A percentile compares a stretch with the other conserved stretches of the same genome.
These are phyloP conservation scores for Amanita fuliginea DNA, from an alignment of 768 basidiomycete genomes.

Conservation along the genomic window DNA sequence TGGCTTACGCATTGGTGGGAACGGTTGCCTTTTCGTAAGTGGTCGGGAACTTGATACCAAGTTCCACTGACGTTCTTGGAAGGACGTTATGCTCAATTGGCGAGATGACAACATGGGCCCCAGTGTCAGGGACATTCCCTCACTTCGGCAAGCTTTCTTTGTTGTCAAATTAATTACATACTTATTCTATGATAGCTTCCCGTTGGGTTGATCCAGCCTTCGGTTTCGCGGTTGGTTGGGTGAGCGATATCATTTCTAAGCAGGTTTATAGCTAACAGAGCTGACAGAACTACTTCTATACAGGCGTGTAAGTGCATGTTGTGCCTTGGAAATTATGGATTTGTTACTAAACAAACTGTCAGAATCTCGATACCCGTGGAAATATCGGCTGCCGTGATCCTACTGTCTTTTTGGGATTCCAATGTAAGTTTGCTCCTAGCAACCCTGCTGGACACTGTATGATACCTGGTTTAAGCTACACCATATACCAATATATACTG, in stretches of 20 bases:
- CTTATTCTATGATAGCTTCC: conserved; percentile 21
- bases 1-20: conserved; percentile 55
- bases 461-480: conserved; percentile 19
- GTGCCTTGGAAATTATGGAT: background rate
- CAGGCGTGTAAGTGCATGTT: conserved; percentile 20
- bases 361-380: conserved; percentile 66
- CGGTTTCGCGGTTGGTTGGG: conserved; percentile 49
- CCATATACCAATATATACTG: conserved; percentile 47
- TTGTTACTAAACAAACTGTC: background rate
- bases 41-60: background rate
- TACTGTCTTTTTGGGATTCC: conserved; percentile 65
- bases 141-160: conserved; percentile 39
- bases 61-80: background rate
- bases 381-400: conserved; percentile 58
- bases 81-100: conserved; percentile 57
- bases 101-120: conserved; percentile 75
- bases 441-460: background rate
- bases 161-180: background rate
- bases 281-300: conserved; percentile 30
- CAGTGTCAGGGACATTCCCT: conserved; percentile 70
- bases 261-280: background rate
- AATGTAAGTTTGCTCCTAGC: conserved; percentile 31
- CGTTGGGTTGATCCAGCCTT: conserved; percentile 51
- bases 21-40: conserved; percentile 55
- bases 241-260: conserved; percentile 13